Evolutionary conservation across 2,329 filamentous ascomycete genomes (phyloP).

Genomic region (Trichophyton mentagrophytes): DNA sequence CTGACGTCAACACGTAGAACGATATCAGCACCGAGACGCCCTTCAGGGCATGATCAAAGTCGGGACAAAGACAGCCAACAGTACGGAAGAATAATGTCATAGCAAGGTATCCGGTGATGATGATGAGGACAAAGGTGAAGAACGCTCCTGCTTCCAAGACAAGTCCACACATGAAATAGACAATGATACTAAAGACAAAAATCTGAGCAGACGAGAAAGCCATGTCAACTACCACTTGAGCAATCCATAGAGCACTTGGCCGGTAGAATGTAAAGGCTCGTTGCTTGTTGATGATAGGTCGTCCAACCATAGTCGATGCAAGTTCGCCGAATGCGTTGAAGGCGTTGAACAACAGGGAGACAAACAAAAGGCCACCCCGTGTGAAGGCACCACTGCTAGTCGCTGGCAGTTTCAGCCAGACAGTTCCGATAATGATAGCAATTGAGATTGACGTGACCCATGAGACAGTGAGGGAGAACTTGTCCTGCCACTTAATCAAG

Average conservation of each 20-base stretch:
- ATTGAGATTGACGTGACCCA: conserved; percentile 58
- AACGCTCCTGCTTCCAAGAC: conserved; percentile 61
- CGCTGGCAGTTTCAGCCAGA: conserved; percentile 63
- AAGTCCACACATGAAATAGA: conserved; percentile 83
- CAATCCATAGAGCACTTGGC: conserved; percentile 65
- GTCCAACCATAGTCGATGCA: conserved; percentile 72
- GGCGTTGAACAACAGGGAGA: conserved; percentile 74
- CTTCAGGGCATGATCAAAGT: conserved; percentile 80
- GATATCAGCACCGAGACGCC: conserved; percentile 68
- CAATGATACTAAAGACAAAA: conserved; percentile 61
- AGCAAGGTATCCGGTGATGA: conserved; percentile 61
- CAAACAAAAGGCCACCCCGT: conserved; percentile 71
- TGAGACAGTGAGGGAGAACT: conserved; percentile 56
- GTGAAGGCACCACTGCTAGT: conserved; percentile 61
- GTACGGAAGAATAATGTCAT: conserved; percentile 83
- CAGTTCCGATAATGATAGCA: conserved; percentile 63
- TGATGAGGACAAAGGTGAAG: conserved; percentile 74
- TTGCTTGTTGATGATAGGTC: conserved; percentile 87
- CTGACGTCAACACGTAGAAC: conserved; percentile 36
- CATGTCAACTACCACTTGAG: conserved; percentile 70
- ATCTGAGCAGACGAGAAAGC: conserved; percentile 69
- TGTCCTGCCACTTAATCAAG: conserved; percentile 62
- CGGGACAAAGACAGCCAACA: conserved; percentile 59
- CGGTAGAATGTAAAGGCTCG: conserved; percentile 77
- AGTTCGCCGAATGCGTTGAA: conserved; percentile 70